phyloP scores from a whole-genome alignment of 2,329 filamentous ascomycete genomes.

The Leptographium radiaticola region DNA sequence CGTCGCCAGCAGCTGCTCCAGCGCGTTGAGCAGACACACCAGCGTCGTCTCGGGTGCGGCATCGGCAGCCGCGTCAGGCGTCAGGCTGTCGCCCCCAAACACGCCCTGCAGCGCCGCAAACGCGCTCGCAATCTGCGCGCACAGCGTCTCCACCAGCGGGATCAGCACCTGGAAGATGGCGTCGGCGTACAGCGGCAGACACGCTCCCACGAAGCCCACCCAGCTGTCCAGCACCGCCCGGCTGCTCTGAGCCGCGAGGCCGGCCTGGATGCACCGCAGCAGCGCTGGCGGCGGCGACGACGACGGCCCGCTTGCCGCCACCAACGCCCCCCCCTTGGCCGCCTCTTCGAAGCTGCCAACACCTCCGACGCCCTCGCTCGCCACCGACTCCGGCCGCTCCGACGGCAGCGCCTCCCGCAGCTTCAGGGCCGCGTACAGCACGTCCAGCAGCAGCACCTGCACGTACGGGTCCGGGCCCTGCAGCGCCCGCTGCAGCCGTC shows the following conservation, averaged over 20 bases:
- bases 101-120: slow-evolving; percentile 58
- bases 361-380: slow-evolving; percentile 20
- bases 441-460: slow-evolving; percentile 66
- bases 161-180: slow-evolving; percentile 84
- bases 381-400: slow-evolving; percentile 24
- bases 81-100: slow-evolving; percentile 29
- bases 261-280: slow-evolving; percentile 73
- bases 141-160: slow-evolving; percentile 82
- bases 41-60: slow-evolving; percentile 54
- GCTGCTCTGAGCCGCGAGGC: slow-evolving; percentile 62
- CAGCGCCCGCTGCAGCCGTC: slow-evolving; percentile 50
- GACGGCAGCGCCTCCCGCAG: slow-evolving; percentile 35
- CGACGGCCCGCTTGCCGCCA: slow-evolving; percentile 15
- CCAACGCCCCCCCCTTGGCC: background rate
- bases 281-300: slow-evolving; percentile 48
- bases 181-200: slow-evolving; percentile 70
- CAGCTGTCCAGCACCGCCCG: slow-evolving; percentile 78
- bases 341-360: no score
- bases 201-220: slow-evolving; percentile 74
- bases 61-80: slow-evolving; percentile 13
- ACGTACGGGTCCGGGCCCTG: slow-evolving; percentile 52
- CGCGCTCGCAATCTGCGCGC: slow-evolving; percentile 57
- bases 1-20: slow-evolving; percentile 80
- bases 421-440: slow-evolving; percentile 62
- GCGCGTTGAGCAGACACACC: slow-evolving; percentile 78